A percentile compares a stretch with the other conserved stretches of the same genome.
These are phyloP conservation scores for Yarrowia keelungensis DNA, from an alignment of 805 yeast genomes.

Conservation along the genomic window DNA sequence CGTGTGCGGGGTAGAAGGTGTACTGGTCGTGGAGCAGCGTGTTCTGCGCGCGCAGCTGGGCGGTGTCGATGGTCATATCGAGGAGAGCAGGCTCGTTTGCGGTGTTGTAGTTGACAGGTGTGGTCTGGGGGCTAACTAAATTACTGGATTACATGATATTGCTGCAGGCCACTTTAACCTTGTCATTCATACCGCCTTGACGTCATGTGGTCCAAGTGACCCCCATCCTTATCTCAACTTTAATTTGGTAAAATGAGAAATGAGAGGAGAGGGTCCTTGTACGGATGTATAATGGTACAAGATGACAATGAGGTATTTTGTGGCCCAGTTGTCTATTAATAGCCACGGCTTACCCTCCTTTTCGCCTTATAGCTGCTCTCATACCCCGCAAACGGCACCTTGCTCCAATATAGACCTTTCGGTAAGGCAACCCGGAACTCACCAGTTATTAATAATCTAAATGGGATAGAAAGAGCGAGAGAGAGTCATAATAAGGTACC, in stretches of 20 bases:
- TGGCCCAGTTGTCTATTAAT: no score
- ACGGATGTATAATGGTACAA: no score
- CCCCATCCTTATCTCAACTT: slow-evolving; percentile 30
- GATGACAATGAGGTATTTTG: no score
- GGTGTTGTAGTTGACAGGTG: neutral
- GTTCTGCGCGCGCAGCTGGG: slow-evolving; percentile 34
- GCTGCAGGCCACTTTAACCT: slow-evolving; percentile 13
- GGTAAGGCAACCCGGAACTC: neutral
- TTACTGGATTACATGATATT: slow-evolving; percentile 26
- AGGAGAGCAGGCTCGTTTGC: neutral
- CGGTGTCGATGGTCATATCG: slow-evolving; percentile 34
- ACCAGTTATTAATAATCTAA: neutral
- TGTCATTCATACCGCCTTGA: slow-evolving; percentile 22
- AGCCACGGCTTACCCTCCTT: neutral
- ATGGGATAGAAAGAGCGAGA: neutral
- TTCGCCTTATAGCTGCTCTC: neutral
- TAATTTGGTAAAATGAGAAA: neutral
- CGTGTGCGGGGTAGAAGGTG: slow-evolving; percentile 35
- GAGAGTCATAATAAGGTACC: no score
- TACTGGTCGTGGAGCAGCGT: slow-evolving; percentile 36
- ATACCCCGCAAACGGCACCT: slow-evolving; percentile 18
- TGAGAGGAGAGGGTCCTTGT: no score
- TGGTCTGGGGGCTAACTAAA: slow-evolving; percentile 10
- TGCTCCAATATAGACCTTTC: no score
- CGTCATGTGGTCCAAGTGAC: slow-evolving; percentile 28